These are phyloP conservation scores for Xylaria sp. DNA, from an alignment of 2,329 filamentous ascomycete species.

Conservation along the genomic window DNA sequence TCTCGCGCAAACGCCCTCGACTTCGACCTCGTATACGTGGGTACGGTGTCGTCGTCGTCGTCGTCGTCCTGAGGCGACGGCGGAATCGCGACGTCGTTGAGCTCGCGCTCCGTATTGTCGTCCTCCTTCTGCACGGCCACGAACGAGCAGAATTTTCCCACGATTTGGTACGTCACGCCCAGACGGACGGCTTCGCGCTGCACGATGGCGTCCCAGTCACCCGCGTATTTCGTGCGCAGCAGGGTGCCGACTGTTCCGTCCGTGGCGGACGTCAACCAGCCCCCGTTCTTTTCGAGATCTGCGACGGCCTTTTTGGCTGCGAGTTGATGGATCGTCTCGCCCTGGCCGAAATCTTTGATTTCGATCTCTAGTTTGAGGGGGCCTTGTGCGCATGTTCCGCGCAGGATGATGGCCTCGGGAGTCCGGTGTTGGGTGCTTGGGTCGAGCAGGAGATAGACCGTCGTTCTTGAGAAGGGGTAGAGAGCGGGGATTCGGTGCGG, in stretches of 20 bases:
- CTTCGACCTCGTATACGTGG: too few relatives aligned
- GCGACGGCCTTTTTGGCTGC: constrained; percentile 12
- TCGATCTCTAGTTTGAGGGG: constrained; percentile 15
- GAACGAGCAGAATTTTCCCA: constrained; percentile 9
- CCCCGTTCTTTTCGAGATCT: constrained; percentile 14
- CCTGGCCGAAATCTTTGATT: constrained; percentile 13
- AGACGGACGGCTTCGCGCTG: constrained; percentile 8
- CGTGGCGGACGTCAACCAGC: constrained; percentile 10
- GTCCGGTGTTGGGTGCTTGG: constrained; percentile 6
- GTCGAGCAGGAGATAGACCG: constrained; percentile 16
- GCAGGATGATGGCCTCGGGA: constrained; percentile 13
- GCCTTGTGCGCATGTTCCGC: constrained; percentile 10
- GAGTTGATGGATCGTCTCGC: constrained; percentile 18
- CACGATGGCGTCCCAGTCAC: neutral
- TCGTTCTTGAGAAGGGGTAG: constrained; percentile 13
- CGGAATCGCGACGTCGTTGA: too few relatives aligned
- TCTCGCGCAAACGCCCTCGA: too few relatives aligned
- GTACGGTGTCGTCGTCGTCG: too few relatives aligned
- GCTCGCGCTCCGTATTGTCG: too few relatives aligned
- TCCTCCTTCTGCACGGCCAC: neutral
- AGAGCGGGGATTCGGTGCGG: constrained; percentile 8
- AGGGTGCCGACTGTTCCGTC: neutral
- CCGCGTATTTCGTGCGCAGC: neutral
- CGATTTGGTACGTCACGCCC: constrained; percentile 6
- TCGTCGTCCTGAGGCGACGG: too few relatives aligned